These are phyloP conservation scores for Epichloe coenophiala DNA, from an alignment of 2,329 filamentous ascomycete genomes.

Conservation along the genomic window DNA sequence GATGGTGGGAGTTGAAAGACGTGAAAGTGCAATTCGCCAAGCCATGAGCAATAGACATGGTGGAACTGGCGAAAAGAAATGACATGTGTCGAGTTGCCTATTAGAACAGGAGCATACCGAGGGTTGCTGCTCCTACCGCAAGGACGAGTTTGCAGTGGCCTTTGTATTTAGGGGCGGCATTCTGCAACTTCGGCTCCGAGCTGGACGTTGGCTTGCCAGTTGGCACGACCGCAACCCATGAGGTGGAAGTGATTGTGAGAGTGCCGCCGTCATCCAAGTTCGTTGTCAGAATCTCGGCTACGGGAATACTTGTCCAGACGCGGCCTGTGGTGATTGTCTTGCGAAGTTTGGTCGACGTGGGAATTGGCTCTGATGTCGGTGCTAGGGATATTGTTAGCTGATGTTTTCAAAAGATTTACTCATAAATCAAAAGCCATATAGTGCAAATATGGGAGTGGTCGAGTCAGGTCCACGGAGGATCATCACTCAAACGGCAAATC, in stretches of 20 bases:
- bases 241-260: conserved; percentile 34
- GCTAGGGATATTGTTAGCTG: conserved; percentile 8
- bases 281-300: conserved; percentile 30
- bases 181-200: conserved; percentile 23
- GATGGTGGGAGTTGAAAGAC: not conserved
- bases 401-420: not conserved
- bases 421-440: not conserved
- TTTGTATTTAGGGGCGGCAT: conserved; percentile 16
- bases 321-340: conserved; percentile 21
- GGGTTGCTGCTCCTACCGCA: conserved; percentile 14
- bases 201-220: conserved; percentile 16
- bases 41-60: not conserved
- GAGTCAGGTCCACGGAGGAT: not conserved
- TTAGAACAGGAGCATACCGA: conserved; percentile 6
- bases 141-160: conserved; percentile 10
- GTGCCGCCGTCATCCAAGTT: conserved; percentile 31
- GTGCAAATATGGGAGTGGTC: not conserved
- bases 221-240: conserved; percentile 31
- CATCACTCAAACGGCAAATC: not conserved
- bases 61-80: not conserved
- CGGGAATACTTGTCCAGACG: conserved; percentile 21
- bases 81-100: not conserved
- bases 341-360: conserved; percentile 11
- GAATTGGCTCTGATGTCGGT: not conserved
- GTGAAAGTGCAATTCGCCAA: not conserved